phyloP scores from a whole-genome alignment of 768 basidiomycete species.

The Psilocybe cyanescens region DNA sequence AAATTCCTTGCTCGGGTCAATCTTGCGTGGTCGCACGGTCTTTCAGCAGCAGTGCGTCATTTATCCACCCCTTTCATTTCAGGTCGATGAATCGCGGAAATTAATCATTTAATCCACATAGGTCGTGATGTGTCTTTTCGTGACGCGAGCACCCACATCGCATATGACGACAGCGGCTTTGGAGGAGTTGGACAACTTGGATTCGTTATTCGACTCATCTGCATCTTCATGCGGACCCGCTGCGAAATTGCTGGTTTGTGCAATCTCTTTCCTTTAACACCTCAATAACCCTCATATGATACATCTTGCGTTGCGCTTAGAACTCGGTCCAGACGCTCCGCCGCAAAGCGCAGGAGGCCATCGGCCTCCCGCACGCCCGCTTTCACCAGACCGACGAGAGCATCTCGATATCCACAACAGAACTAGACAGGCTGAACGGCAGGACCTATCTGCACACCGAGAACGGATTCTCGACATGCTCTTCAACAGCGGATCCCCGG shows the following conservation, averaged over 20 bases:
- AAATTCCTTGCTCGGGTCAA: slow-evolving; percentile 48
- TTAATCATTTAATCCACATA: slow-evolving; percentile 24
- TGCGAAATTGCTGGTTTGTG: slow-evolving; percentile 44
- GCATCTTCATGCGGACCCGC: slow-evolving; percentile 49
- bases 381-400: slow-evolving; percentile 18
- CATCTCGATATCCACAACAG: slow-evolving; percentile 32
- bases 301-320: not conserved
- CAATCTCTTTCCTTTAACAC: not conserved
- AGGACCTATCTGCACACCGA: slow-evolving; percentile 40
- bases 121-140: slow-evolving; percentile 64
- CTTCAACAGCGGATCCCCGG: slow-evolving; percentile 14
- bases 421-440: slow-evolving; percentile 61
- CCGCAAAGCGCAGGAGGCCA: slow-evolving; percentile 46
- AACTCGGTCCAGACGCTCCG: slow-evolving; percentile 41
- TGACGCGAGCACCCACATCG: slow-evolving; percentile 51
- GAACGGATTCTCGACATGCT: slow-evolving; percentile 1
- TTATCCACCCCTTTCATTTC: not conserved
- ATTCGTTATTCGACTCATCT: slow-evolving; percentile 50
- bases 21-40: slow-evolving; percentile 66
- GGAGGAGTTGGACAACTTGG: slow-evolving; percentile 49
- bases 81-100: not conserved
- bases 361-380: slow-evolving; percentile 29
- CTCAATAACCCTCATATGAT: not conserved
- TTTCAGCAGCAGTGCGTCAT: slow-evolving; percentile 64
- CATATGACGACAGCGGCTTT: slow-evolving; percentile 50